Base-by-base conservation (phyloP, 805 yeast species). In the Candida loeiensis region DNA sequence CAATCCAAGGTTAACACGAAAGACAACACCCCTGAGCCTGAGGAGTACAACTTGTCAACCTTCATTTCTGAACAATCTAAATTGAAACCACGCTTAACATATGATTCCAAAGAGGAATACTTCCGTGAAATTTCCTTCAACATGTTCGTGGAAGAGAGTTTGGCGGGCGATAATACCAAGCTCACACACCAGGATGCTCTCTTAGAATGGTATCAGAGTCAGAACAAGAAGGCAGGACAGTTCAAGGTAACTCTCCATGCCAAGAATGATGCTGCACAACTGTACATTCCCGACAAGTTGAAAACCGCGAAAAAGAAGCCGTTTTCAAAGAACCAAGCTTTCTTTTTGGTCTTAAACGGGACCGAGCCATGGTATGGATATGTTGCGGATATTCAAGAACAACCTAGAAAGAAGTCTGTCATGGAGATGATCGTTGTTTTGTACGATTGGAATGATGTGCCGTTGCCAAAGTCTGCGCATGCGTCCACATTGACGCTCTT, bases 51-150 rank as follows among this genome's bases (percentile, higher is more conserved):
- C 28, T 20, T 37, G 24, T 22, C 39, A 20, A 32, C 20, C 6
- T 42, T 39, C 33, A 38, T 42, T 15, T 28, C 40, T 18, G 31
- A 34, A 21, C 34, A 36, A 29, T 35, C 27, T 4, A 30, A 43
- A 27, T 28, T 21, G 12, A 56, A 49, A 4, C 77, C 82, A 3
- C 64, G 62, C 37, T 58, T 76, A 36, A 59, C 69, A 0, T 81
- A 75, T 49, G 74, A 74, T 8, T 63, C 73, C 20, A 53, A 81
- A 48, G 59, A 66, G 7, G 69, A 71, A 14, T 82, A 83, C 51
- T 75, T 73, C 53, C 62, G 72, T 45, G 80, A 78, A 46, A 74
- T 80, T 65, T 73, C 83, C 40, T 74, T 74, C 56, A 80, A 80
- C 39, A 55, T 82, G 40, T 80, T 78, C 44, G 63, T 80, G 30